These are phyloP conservation scores for Diaporthe longicolla DNA, from an alignment of 2,329 filamentous ascomycete species.

Conservation along the genomic window DNA sequence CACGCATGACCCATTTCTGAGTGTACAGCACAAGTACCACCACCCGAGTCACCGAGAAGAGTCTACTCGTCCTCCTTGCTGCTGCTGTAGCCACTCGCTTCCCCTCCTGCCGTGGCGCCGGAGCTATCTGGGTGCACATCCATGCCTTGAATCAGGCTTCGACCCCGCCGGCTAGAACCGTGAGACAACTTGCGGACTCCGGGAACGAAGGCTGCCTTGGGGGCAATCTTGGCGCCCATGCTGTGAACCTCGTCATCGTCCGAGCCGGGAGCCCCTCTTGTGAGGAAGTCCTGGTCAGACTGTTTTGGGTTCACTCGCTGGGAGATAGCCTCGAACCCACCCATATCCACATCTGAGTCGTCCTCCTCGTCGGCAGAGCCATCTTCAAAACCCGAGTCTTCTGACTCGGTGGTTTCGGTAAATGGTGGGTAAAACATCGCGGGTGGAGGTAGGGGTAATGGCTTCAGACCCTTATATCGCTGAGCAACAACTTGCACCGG, in stretches of 20 bases:
- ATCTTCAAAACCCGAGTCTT: constrained; percentile 44
- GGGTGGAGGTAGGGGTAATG: constrained; percentile 66
- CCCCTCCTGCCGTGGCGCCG: constrained; percentile 56
- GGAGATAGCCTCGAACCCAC: constrained; percentile 52
- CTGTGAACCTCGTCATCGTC: constrained; percentile 51
- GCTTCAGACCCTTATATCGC: constrained; percentile 59
- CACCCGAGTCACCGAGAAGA: not conserved
- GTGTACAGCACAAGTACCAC: not conserved
- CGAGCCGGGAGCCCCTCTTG: constrained; percentile 57
- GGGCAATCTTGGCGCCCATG: not conserved
- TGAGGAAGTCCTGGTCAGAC: constrained; percentile 57
- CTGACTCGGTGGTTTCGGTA: constrained; percentile 55
- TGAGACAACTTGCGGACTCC: constrained; percentile 13
- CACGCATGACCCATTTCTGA: not conserved
- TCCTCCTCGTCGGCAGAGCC: constrained; percentile 52
- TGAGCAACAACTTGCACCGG: constrained; percentile 63
- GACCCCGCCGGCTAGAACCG: not conserved
- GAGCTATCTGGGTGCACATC: constrained; percentile 53
- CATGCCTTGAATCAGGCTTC: not conserved
- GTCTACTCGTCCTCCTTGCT: constrained; percentile 47
- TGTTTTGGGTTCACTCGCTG: constrained; percentile 54
- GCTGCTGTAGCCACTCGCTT: constrained; percentile 55
- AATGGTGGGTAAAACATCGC: constrained; percentile 66
- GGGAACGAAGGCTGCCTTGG: not conserved
- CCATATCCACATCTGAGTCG: constrained; percentile 47